phyloP scores from a whole-genome alignment of 2,329 filamentous ascomycete genomes.

The Fusarium sp. region DNA sequence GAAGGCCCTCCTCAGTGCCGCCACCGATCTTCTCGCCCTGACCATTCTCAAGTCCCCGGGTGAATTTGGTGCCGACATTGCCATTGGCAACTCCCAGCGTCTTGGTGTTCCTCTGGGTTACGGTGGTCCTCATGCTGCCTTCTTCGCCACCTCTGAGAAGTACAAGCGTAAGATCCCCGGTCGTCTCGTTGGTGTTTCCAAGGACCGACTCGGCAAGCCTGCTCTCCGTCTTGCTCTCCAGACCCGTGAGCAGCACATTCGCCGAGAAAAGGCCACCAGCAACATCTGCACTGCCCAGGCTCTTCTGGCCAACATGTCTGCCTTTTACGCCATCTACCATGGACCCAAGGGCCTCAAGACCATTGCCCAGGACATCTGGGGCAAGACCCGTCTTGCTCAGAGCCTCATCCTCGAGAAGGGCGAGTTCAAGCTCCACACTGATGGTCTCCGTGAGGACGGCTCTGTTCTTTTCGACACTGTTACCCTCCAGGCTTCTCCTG shows the following conservation, averaged over 20 bases:
- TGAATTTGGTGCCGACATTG: slow-evolving; percentile 94
- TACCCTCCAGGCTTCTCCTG: slow-evolving; percentile 65
- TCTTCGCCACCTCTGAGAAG: slow-evolving; percentile 84
- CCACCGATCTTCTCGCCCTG: slow-evolving; percentile 88
- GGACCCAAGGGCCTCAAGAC: slow-evolving; percentile 84
- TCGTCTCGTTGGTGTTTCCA: slow-evolving; percentile 88
- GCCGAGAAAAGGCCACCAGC: slow-evolving; percentile 95
- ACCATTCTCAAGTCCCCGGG: slow-evolving; percentile 90
- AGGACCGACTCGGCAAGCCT: slow-evolving; percentile 83
- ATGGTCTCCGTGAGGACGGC: slow-evolving; percentile 66
- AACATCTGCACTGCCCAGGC: slow-evolving; percentile 98
- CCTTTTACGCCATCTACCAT: slow-evolving; percentile 94
- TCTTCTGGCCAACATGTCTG: slow-evolving; percentile 93
- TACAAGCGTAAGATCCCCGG: slow-evolving; percentile 95
- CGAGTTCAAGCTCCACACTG: slow-evolving; percentile 68
- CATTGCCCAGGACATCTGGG: slow-evolving; percentile 83
- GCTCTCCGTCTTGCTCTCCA: slow-evolving; percentile 76
- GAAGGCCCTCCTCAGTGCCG: slow-evolving; percentile 85
- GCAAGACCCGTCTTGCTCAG: slow-evolving; percentile 75
- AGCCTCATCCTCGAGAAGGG: slow-evolving; percentile 63
- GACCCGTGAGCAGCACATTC: slow-evolving; percentile 95
- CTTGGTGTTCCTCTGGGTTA: slow-evolving; percentile 93
- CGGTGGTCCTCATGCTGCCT: slow-evolving; percentile 93
- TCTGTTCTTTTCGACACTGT: slow-evolving; percentile 84
- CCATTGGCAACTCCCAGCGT: slow-evolving; percentile 91